Conservation (phyloP, 2,329 filamentous ascomycete genomes). For the Sarocladium kiliense region DNA sequence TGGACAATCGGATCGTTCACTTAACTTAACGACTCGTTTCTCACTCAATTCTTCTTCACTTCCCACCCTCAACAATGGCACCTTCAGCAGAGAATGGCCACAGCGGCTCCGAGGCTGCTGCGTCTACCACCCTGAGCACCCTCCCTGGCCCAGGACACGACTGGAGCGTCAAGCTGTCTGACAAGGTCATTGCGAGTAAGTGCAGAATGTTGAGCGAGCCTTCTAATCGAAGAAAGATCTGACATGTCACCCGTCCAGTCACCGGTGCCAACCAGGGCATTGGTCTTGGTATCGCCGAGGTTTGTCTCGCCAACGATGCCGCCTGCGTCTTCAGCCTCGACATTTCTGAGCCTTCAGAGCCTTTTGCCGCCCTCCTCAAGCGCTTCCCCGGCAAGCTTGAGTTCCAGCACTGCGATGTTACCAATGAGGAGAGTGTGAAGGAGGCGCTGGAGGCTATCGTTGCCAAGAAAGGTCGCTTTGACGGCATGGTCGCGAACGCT, state of each 20-base stretch:
- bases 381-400: conserved; percentile 34
- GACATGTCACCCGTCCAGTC: conserved; percentile 17
- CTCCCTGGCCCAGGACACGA: conserved; percentile 27
- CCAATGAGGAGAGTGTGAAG: conserved; percentile 32
- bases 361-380: conserved; percentile 27
- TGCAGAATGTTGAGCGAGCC: too few species aligned
- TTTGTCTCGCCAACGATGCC: conserved; percentile 39
- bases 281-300: conserved; percentile 39
- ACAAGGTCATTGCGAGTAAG: conserved; percentile 34
- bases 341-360: conserved; percentile 19
- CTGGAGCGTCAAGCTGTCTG: conserved; percentile 27
- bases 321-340: conserved; percentile 22
- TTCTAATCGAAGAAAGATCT: too few species aligned
- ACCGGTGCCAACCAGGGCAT: conserved; percentile 40
- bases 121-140: conserved; percentile 19
- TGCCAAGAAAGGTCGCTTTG: conserved; percentile 30
- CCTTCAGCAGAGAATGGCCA: conserved; percentile 6
- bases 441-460: conserved; percentile 35
- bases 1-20: too few species aligned
- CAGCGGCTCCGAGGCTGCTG: conserved; percentile 13
- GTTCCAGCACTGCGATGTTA: conserved; percentile 42
- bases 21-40: too few species aligned
- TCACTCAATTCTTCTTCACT: too few species aligned
- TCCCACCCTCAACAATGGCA: neutral
- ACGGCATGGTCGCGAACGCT: conserved; percentile 46